Evolutionary conservation across 2,329 filamentous ascomycete genomes (phyloP).

Genomic region (Zelopaecilomyces penicillatus): DNA sequence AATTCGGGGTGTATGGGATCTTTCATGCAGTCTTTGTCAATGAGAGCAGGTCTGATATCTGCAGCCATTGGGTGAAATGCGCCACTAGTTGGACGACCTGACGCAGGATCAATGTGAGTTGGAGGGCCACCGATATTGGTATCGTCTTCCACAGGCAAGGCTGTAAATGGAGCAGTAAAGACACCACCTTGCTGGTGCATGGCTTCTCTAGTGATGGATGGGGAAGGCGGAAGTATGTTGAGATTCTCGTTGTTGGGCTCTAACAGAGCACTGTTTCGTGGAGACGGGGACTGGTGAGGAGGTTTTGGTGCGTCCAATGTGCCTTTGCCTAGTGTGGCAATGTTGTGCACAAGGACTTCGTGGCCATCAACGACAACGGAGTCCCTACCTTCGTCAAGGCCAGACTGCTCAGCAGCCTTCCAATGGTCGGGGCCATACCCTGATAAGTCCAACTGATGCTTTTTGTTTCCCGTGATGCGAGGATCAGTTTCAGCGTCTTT

Average conservation of each 20-base stretch:
- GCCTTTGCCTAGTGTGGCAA: slow-evolving; percentile 56
- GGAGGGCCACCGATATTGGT: slow-evolving; percentile 73
- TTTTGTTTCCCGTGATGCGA: slow-evolving; percentile 47
- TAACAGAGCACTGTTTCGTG: slow-evolving; percentile 2
- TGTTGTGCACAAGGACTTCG: slow-evolving; percentile 62
- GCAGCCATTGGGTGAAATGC: slow-evolving; percentile 46
- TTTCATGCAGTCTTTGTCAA: slow-evolving; percentile 88
- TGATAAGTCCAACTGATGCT: slow-evolving; percentile 66
- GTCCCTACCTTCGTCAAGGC: slow-evolving; percentile 58
- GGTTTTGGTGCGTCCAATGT: slow-evolving; percentile 39
- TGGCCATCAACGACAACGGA: slow-evolving; percentile 58
- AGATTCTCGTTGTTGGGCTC: slow-evolving; percentile 29
- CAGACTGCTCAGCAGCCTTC: slow-evolving; percentile 54
- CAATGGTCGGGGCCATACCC: slow-evolving; percentile 72
- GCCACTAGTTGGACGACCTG: slow-evolving; percentile 37
- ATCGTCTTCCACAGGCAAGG: slow-evolving; percentile 64
- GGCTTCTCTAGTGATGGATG: slow-evolving; percentile 48
- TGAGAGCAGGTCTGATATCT: slow-evolving; percentile 63
- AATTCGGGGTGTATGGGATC: slow-evolving; percentile 80
- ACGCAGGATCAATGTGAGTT: slow-evolving; percentile 42
- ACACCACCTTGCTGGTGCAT: slow-evolving; percentile 62
- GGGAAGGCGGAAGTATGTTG: slow-evolving; percentile 49
- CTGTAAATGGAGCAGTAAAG: slow-evolving; percentile 59
- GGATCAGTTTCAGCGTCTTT: slow-evolving; percentile 16
- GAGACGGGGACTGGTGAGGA: slow-evolving; percentile 21